Evolutionary conservation across 495 filamentous ascomycete genomes (phyloP).

Genomic region (Neurospora hispaniola): DNA sequence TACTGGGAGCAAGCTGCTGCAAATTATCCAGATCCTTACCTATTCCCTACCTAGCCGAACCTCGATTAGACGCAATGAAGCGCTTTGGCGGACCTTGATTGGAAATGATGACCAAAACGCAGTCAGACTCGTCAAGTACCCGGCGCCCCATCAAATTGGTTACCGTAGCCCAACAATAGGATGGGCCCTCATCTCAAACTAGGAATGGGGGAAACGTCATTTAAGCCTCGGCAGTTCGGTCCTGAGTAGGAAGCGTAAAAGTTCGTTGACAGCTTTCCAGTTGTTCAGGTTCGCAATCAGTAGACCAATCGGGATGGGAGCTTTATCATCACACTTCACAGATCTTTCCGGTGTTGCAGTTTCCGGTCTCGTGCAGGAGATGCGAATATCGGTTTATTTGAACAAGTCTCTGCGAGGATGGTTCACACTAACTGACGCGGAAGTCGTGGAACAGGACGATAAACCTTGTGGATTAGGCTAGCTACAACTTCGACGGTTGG

Average conservation of each 20-base stretch:
- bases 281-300: neutral
- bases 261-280: neutral
- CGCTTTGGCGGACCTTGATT: no score
- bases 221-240: neutral
- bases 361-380: neutral
- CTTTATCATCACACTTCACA: neutral
- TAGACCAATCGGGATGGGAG: neutral
- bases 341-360: neutral
- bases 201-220: neutral
- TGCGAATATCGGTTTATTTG: neutral
- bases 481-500: neutral
- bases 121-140: no score
- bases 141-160: no score
- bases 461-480: neutral
- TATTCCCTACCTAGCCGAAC: no score
- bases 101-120: no score
- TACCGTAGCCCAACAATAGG: no score
- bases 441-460: neutral
- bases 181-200: no score
- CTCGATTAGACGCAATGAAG: no score
- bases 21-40: no score
- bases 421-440: neutral
- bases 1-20: no score
- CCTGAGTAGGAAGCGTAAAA: neutral
- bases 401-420: neutral